Base-by-base conservation (phyloP, 2,329 filamentous ascomycete genomes). In the Microsporum ferrugineum region DNA sequence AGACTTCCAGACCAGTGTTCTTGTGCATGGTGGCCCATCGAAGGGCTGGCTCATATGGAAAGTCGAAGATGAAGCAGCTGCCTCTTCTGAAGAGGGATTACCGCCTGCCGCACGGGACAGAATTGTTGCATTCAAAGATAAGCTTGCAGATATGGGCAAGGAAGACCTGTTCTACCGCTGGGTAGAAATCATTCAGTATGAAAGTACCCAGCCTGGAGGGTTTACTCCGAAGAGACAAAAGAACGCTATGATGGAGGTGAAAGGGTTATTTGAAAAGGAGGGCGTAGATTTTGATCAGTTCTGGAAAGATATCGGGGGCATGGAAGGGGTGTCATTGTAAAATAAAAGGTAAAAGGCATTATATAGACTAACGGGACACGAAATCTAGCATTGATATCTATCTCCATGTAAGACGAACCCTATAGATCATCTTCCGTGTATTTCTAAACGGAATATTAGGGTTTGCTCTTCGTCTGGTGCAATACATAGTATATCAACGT, bases 161-260 rank as follows among this genome's bases (percentile, higher is more conserved):
- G 91, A 96, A 72, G 85, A 88, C 65, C 73, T 96, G 59, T 96
- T 96, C 76, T 96, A 88, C 76, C 84, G 87, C 60, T 96, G 91
- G 90, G 88, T 96, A 57, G 91, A 96, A 77, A 82, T 95, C 70
- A 85, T 96, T 57, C 91, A 96, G 75, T 95, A 85, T 69, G 91
- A 96, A 75, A 87, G 88, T 47, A 87, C 85, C 39, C 82, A 83
- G 66, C 88, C 90, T 0, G 89, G 87, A 17, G 89, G 88, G 0
- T 95, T 95, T 70, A 88, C 86, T 1, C 77, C 80, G 0, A 87
- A 91, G 70, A 82, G 84, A 68, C 90, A 95, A 74, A 78, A 83
- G 61, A 82, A 79, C 49, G 86, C 88, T 0, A 89, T 89, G 62
- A 77, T 83, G 65, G 86, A 91, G 74, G 88, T 91, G 57, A 84